phyloP scores from a whole-genome alignment of 2,329 filamentous ascomycete genomes.

The Byssothecium circinans region DNA sequence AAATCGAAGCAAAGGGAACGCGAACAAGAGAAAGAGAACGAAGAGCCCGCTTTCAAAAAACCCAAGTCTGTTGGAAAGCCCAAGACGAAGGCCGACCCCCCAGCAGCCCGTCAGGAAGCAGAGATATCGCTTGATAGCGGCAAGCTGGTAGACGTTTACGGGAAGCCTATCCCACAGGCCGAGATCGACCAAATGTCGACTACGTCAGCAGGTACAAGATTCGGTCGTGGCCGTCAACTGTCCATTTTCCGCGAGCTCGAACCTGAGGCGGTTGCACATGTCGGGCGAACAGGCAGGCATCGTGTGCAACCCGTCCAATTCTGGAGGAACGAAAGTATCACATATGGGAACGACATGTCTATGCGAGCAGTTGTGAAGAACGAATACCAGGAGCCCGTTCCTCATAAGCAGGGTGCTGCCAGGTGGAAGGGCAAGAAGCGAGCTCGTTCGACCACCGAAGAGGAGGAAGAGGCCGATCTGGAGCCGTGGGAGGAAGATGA shows the following conservation, averaged over 20 bases:
- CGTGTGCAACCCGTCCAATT: constrained; percentile 78
- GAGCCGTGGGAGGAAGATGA: constrained; percentile 74
- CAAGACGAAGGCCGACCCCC: constrained; percentile 24
- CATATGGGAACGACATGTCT: constrained; percentile 67
- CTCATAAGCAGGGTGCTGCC: constrained; percentile 38
- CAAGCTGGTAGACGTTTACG: constrained; percentile 34
- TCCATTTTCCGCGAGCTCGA: constrained; percentile 40
- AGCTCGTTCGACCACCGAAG: constrained; percentile 44
- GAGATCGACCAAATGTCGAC: constrained; percentile 39
- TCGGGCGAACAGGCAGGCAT: constrained; percentile 70
- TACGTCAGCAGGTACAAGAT: constrained; percentile 34
- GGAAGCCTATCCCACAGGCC: constrained; percentile 35
- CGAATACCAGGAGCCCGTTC: constrained; percentile 57
- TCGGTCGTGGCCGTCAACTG: constrained; percentile 37
- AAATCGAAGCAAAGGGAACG: not conserved
- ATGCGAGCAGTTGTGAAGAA: constrained; percentile 78
- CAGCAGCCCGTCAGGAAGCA: constrained; percentile 12
- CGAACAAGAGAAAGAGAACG: constrained; percentile 16
- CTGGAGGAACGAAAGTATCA: constrained; percentile 82
- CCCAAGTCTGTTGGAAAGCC: constrained; percentile 26
- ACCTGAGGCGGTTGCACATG: constrained; percentile 28
- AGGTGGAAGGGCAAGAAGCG: constrained; percentile 32
- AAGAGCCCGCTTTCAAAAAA: constrained; percentile 29
- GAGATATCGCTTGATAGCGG: constrained; percentile 23
- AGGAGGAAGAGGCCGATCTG: constrained; percentile 58